Evolutionary conservation across 2,329 filamentous ascomycete species (phyloP), one percentile per base, ranked within the genome.

Genomic region (Aureobasidium melanogenum): DNA sequence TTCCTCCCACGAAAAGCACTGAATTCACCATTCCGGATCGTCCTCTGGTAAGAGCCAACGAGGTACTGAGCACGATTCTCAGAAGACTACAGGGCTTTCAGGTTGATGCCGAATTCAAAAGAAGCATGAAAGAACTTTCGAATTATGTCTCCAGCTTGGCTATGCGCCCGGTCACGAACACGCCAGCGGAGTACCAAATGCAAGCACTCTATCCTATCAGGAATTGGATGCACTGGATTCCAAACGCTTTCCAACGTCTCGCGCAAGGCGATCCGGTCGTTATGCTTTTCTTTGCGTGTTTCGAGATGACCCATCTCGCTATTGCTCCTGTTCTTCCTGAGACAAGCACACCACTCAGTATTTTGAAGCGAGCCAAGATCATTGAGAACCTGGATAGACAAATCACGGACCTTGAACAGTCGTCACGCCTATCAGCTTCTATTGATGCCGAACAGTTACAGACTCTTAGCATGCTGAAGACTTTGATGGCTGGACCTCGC

Each of bases 141-240:
- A 56, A 43, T 38, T 56, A 56, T 30, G 38, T 56, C 24, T 56
- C 52, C 14, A 41, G 39, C 19, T 32, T 56, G n/a, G 32, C 48
- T 5, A 43, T 30, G 36, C 52, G n/a, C 17, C 8, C 22, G 19
- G 15, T 56, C 6, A 9, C 36, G 5, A 34, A 44, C 19, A 44
- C 52, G 6, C 39, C 52, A 8, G 26, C 28, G 24, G 36, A 41
- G 10, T 41, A 30, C 24, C 52, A 56, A 24, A 3, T 56, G n/a
- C 52, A 56, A 38, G 52, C 52, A 15, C 26, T 56, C 17, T 56
- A 41, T 24, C 52, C 52, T 19, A 56, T 56, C 36, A 41, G 52
- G 5, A 41, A 56, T 9, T 41, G 36, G 36, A 41, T 56, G 52
- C 22, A 56, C 9, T 44, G 52, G 52, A 28, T 56, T 2, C 52